Conservation (phyloP, 139 green algal genomes). For the Micractinium sp. region DNA sequence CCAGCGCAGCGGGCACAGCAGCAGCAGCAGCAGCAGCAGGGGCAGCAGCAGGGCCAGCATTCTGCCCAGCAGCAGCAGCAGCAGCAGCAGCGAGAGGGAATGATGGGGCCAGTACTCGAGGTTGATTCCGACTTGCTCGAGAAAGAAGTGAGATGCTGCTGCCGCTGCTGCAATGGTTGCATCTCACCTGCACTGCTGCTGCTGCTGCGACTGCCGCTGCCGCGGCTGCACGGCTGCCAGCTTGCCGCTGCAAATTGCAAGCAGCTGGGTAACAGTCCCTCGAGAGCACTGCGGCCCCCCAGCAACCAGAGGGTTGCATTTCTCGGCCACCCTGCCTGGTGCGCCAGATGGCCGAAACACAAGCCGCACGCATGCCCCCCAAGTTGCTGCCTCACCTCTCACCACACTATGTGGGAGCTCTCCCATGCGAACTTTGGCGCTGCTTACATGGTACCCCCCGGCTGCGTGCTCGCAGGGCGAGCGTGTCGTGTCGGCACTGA, state of each 20-base stretch:
- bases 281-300: no score
- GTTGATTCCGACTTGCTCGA: neutral
- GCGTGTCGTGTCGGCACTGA: neutral
- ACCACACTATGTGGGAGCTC: neutral
- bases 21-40: neutral
- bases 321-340: no score
- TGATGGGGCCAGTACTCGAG: neutral
- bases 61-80: neutral
- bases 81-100: neutral
- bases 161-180: neutral
- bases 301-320: neutral
- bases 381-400: neutral
- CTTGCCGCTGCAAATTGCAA: neutral
- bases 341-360: no score
- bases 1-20: neutral
- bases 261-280: neutral
- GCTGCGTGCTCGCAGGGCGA: slow-evolving; percentile 3
- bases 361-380: neutral
- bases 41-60: neutral
- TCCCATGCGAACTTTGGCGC: neutral
- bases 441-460: neutral
- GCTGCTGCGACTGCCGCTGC: neutral
- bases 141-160: slow-evolving; percentile 1
- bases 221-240: neutral
- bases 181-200: neutral